Evolutionary conservation across 805 yeast genomes (phyloP), one percentile per base, ranked within the genome.

Genomic region (Tetrapisispora taiwanensis): DNA sequence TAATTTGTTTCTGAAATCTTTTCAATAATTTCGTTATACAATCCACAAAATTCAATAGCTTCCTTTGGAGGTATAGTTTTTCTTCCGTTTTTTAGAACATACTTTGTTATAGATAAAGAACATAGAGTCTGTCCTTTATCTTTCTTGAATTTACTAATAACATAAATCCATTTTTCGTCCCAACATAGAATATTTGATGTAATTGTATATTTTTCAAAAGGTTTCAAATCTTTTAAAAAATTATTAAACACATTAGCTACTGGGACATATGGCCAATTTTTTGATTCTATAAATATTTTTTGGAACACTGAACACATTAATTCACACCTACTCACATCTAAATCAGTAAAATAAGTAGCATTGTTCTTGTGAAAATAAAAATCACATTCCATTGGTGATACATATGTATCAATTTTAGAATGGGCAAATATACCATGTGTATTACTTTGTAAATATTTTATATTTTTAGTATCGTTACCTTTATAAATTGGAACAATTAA

Each of bases 161-260:
- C 73, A 56, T 78, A 88, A 13, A 89, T 54, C 95, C 96, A 87
- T 62, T 88, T 89, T 30, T 75, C 70, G 64, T 85, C 92, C 95
- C 95, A 88, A 7, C 90, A 81, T 6, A 84, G 59, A 17, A 89
- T 72, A 32, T 76, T 68, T 3, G 83, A 73, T 30, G 68, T 67
- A 19, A 89, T 69, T 3, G 65, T 50, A 58, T 79, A 89, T 22
- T 54, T 52, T 44, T 73, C 75, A 55, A 79, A 84, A 1, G 90
- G 81, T 53, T 66, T 73, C 58, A 90, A 78, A 55, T 89, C 95
- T 49, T 73, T 75, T 48, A 80, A 71, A 65, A 85, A 89, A 24
- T 74, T 70, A 27, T 82, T 73, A 42, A 74, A 74, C 9, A 84
- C 81, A 8, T 80, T 73, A 1, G 86, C 95, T 22, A 89, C 80